Percentiles rank a stretch among this genome's conserved stretches.
Conservation (phyloP, 805 yeast genomes). For the Naumovozyma dairenensis region DNA sequence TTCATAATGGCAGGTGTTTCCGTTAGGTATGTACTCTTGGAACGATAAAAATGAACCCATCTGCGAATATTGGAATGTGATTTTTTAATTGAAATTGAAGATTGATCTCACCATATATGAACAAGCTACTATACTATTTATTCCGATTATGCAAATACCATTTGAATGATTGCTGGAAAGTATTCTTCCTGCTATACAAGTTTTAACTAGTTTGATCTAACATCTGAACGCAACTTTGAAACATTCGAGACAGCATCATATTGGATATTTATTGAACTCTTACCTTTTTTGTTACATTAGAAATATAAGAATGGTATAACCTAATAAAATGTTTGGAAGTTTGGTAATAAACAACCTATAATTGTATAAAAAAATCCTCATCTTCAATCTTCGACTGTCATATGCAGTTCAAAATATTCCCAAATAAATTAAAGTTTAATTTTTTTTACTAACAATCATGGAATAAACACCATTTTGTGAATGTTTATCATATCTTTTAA, state of each 20-base stretch:
- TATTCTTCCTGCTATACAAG: too few relatives aligned
- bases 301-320: neutral
- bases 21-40: slow-evolving; percentile 69
- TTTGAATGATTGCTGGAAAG: too few relatives aligned
- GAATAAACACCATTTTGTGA: neutral
- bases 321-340: too few relatives aligned
- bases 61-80: slow-evolving; percentile 1
- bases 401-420: too few relatives aligned
- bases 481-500: neutral
- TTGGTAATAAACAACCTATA: too few relatives aligned
- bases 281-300: neutral
- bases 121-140: neutral
- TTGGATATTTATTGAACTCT: too few relatives aligned
- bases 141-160: too few relatives aligned
- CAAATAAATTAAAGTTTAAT: neutral
- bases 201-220: too few relatives aligned
- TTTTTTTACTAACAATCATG: slow-evolving; percentile 2
- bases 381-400: too few relatives aligned
- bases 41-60: neutral
- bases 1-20: slow-evolving; percentile 91
- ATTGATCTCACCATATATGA: neutral
- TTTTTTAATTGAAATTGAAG: neutral
- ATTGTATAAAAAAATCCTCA: too few relatives aligned
- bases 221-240: too few relatives aligned
- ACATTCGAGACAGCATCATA: too few relatives aligned